Percentiles rank a stretch among this genome's conserved stretches.
Evolutionary conservation across 2,329 filamentous ascomycete species (phyloP).

Genomic region (Tolypocladium endophyticum): DNA sequence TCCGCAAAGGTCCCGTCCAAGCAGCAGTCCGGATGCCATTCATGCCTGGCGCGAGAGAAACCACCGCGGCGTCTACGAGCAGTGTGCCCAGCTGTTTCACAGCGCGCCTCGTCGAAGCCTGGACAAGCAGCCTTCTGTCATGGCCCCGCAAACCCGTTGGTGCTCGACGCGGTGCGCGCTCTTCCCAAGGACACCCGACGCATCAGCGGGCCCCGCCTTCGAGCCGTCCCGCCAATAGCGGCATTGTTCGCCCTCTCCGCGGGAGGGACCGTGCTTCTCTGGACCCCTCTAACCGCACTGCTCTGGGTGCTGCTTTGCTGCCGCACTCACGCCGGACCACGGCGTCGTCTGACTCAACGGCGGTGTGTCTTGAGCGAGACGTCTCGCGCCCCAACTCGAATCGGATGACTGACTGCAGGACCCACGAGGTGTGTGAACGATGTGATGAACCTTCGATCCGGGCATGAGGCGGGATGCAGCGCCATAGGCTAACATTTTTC

Average conservation of each 20-base stretch:
- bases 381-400: not conserved
- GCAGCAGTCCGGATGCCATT: not conserved
- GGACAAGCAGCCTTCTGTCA: not conserved
- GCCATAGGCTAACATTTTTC: not conserved
- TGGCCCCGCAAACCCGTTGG: not conserved
- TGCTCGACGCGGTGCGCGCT: not conserved
- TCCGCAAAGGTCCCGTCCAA: not conserved
- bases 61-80: not conserved
- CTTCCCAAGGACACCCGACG: not conserved
- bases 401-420: not conserved
- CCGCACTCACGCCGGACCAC: not conserved
- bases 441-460: not conserved
- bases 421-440: not conserved
- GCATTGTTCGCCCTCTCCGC: not conserved
- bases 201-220: not conserved
- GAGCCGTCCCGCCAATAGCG: not conserved
- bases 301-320: not conserved
- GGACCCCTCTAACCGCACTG: not conserved
- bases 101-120: not conserved
- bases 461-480: not conserved
- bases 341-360: constrained; percentile 4
- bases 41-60: not conserved
- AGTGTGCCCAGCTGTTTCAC: not conserved
- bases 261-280: not conserved
- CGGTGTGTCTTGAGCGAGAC: constrained; percentile 1